A percentile compares a stretch with the other conserved stretches of the same genome.
These are phyloP conservation scores for Solanum commersonii DNA, from an alignment of 257 asterid genomes.

Conservation along the genomic window DNA sequence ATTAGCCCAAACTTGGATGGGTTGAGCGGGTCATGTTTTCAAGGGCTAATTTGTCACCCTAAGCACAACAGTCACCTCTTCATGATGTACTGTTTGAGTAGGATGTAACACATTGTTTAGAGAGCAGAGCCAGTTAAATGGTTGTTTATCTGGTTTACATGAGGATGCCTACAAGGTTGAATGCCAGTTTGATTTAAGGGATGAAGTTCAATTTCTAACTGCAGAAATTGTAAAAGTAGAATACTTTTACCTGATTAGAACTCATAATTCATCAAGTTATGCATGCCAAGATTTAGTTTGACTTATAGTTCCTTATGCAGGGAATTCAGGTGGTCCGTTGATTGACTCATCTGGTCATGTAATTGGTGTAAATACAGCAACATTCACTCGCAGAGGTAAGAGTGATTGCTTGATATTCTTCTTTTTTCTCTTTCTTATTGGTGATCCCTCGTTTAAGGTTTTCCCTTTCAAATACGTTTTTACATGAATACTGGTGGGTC, in stretches of 20 bases:
- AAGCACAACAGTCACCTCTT: not conserved
- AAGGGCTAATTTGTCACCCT: not conserved
- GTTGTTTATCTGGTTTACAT: not conserved
- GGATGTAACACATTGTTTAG: not conserved
- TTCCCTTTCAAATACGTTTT: not conserved
- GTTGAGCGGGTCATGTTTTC: not conserved
- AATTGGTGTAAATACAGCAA: conserved; percentile 79
- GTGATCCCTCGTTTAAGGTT: not conserved
- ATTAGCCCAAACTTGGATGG: not conserved
- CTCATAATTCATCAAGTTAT: not conserved
- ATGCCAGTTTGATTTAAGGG: not conserved
- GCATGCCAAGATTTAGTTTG: not conserved
- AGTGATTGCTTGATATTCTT: not conserved
- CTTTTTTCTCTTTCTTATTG: not conserved
- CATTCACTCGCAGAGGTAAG: conserved; percentile 87
- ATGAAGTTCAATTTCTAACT: not conserved
- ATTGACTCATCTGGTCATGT: conserved; percentile 76
- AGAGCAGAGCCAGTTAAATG: not conserved
- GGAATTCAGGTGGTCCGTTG: conserved; percentile 86
- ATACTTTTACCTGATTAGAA: not conserved
- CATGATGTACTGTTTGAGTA: not conserved
- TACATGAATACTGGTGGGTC: not conserved
- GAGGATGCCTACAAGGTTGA: not conserved
- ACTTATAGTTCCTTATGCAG: conserved; percentile 22
- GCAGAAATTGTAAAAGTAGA: not conserved